Evolutionary conservation across 2,329 filamentous ascomycete species (phyloP).

Genomic region (Penicillium glabrum): DNA sequence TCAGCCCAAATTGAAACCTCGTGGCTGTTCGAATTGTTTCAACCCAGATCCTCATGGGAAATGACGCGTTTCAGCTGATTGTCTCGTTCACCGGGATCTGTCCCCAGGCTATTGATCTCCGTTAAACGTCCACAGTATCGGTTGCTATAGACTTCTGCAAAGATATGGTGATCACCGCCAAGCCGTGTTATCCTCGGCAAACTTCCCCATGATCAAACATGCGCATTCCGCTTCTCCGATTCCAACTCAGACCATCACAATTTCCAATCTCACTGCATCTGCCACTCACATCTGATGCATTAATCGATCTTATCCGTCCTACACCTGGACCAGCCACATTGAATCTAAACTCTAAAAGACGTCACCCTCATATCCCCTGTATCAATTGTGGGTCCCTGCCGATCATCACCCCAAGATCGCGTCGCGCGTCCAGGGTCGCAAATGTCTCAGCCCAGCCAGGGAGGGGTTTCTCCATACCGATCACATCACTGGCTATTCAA

Average conservation of each 20-base stretch:
- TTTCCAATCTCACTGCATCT: background rate
- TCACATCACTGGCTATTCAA: slow-evolving; percentile 15
- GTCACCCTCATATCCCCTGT: background rate
- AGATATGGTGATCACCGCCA: background rate
- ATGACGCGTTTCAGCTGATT: background rate
- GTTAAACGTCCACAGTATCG: no score
- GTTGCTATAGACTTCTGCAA: no score
- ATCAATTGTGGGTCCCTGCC: slow-evolving; percentile 19
- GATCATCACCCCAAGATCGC: slow-evolving; percentile 12
- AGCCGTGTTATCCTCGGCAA: background rate
- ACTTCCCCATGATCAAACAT: background rate
- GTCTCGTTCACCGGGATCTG: background rate
- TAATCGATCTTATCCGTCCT: background rate
- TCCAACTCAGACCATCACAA: background rate
- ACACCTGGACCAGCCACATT: background rate
- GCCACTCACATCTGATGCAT: background rate
- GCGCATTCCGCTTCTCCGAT: background rate
- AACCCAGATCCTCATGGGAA: background rate
- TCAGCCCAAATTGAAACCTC: background rate
- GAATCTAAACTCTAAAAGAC: background rate
- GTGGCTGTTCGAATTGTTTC: background rate
- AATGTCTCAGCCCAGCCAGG: slow-evolving; percentile 10
- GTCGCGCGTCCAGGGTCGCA: slow-evolving; percentile 7
- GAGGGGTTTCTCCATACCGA: slow-evolving; percentile 11
- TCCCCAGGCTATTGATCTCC: no score